Base-by-base conservation (phyloP, 352 stramenopile genomes). In the Phytophthora megakarya region DNA sequence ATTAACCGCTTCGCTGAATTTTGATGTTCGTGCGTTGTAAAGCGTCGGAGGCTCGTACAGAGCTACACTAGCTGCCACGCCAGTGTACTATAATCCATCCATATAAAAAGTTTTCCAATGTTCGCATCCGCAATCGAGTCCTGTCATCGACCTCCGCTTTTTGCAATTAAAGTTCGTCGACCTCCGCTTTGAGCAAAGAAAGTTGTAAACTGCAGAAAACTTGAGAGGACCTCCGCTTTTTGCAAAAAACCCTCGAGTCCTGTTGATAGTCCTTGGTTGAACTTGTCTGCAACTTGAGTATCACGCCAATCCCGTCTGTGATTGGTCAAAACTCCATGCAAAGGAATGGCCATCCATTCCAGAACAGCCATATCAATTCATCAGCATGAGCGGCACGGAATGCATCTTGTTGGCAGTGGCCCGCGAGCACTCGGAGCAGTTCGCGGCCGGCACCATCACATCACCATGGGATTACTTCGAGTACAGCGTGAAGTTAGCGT, bases 391-490 rank as follows among this genome's bases (percentile, higher is more conserved):
- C 56, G 75, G 37, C 39, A 75, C 61, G 23, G 73, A 88, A 51
- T 83, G 53, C 66, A 76, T 91, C 53, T 57, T 91, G 40, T 35
- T 91, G 51, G 56, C 70, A 25, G 69, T 84, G 33, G 78, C 80
- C 55, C 80, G 59, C 22, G 78, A 81, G 53, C 78, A 91, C 59
- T 82, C 78, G 47, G 61, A 79, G 56, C 54, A 74, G 42, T 89
- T 86, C 56, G 47, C 55, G 35, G 73, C 53, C 25, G 75, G 75
- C 47, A 75, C 76, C n/a, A 82, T 88, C 61, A 88, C 89, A 66
- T 86, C 70, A 12, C 85, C 74, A 67, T 94, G 85, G 85, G 83
- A 92, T 42, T 89, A 89, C 60, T 94, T 94, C 55, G 85, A 92
- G 68, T 92, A 92, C 64, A 77, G 78, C 52, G 81, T 90, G 16